These are phyloP conservation scores for Apophysomyces elegans DNA, from an alignment of 371 early-diverging fungal species.

Conservation along the genomic window DNA sequence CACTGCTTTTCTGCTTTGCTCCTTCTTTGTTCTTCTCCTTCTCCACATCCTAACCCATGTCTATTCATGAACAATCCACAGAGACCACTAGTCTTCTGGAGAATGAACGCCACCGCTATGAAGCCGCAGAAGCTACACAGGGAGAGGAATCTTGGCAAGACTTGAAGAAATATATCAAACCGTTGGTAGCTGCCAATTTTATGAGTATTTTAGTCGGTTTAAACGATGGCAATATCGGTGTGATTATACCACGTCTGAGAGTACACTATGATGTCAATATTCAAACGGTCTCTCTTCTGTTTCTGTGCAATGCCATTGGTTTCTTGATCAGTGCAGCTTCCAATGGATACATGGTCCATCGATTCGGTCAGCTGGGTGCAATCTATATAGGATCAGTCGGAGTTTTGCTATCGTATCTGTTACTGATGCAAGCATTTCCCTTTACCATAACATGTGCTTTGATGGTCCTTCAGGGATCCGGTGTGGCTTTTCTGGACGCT, in stretches of 20 bases:
- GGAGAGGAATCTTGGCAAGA: constrained; percentile 24
- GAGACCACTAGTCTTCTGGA: not conserved
- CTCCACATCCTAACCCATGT: not conserved
- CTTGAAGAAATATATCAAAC: constrained; percentile 24
- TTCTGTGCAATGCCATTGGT: constrained; percentile 37
- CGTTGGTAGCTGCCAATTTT: constrained; percentile 25
- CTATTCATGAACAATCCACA: not conserved
- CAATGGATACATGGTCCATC: constrained; percentile 35
- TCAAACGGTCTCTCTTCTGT: constrained; percentile 32
- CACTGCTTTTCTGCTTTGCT: not conserved
- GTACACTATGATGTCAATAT: constrained; percentile 31
- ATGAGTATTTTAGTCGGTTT: constrained; percentile 25
- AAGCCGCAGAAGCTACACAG: not conserved
- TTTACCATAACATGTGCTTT: constrained; percentile 27
- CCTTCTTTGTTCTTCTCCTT: not conserved
- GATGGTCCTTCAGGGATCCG: constrained; percentile 32
- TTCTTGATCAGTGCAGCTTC: constrained; percentile 29
- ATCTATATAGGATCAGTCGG: constrained; percentile 23
- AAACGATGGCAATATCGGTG: constrained; percentile 34
- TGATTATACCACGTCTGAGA: constrained; percentile 37
- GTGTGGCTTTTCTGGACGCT: constrained; percentile 34
- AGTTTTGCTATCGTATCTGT: constrained; percentile 20
- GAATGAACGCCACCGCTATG: not conserved
- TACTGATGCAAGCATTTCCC: constrained; percentile 23
- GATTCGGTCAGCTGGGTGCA: constrained; percentile 24